Evolutionary conservation across 805 yeast species (phyloP).

Genomic region (Teunomyces pallodes): DNA sequence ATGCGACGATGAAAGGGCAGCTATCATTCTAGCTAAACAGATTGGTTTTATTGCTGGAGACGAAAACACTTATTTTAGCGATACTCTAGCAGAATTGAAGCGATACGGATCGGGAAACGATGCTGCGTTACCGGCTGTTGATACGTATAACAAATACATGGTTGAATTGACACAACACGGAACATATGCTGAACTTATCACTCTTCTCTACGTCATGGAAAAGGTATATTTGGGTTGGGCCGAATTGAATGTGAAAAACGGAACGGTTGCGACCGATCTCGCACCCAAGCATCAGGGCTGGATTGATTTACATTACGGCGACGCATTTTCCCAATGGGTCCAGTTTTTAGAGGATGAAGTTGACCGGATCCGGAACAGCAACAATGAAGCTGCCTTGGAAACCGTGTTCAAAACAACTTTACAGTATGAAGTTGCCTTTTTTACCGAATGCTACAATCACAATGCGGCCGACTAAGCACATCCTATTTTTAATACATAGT

Average conservation of each 20-base stretch:
- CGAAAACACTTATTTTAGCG: conserved; percentile 48
- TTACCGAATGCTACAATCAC: conserved; percentile 43
- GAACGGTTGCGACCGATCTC: conserved; percentile 22
- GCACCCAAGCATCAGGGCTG: conserved; percentile 50
- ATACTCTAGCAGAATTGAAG: conserved; percentile 21
- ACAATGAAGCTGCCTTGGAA: conserved; percentile 13
- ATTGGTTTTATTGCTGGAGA: conserved; percentile 49
- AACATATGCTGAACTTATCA: conserved; percentile 42
- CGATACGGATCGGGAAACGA: background rate
- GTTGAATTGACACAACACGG: conserved; percentile 22
- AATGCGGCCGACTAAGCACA: background rate
- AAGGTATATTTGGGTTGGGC: conserved; percentile 55
- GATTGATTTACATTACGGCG: conserved; percentile 52
- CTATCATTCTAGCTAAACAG: conserved; percentile 45
- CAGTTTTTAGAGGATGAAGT: conserved; percentile 44
- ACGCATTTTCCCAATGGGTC: conserved; percentile 48
- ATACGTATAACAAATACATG: conserved; percentile 35
- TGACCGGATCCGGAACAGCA: conserved; percentile 30
- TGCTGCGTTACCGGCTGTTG: conserved; percentile 17
- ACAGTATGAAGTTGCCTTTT: conserved; percentile 44
- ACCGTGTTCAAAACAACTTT: conserved; percentile 32
- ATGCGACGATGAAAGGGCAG: conserved; percentile 38
- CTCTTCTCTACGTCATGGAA: conserved; percentile 48
- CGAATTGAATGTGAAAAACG: conserved; percentile 23
- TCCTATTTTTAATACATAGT: no score